Base-by-base conservation (phyloP, 176 grass and related monocot genomes). In the barley (Hordeum vulgare) region DNA sequence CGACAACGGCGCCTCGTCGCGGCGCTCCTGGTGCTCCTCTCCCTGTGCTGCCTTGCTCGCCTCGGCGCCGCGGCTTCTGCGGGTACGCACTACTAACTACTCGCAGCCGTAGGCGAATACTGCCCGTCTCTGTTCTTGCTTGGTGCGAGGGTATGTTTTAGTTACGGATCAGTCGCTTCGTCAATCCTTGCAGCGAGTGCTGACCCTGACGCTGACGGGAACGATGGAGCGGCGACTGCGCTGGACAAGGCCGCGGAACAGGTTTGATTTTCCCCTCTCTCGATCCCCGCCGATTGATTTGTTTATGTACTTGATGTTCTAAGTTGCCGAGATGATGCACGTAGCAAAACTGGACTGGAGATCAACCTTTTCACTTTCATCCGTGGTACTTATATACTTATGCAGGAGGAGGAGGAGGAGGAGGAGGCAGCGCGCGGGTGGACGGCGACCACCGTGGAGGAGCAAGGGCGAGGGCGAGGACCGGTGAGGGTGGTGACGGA, bases 401-500 rank as follows among this genome's bases (percentile, higher is more conserved):
- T n/a, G n/a, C n/a, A 87, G 77, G 35, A 18, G 26, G 78, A 88
- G 74, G 42, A 34, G 31, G 25, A 87, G 77, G 35, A 18, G 26
- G 78, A 88, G 74, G 42, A 34, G 31, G 25, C 24, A 29, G 20
- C 36, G 35, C 74, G 24, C 47, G 34, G 73, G 25, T 36, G 21
- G 11, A 6, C 45, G 35, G 23, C 29, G 4, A 7, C 75, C 13
- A 28, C 35, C 12, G 59, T 5, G 20, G 33, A 23, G 71, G 79
- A 9, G 18, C 53, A 3, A 56, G 20, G 18, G 17, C 9, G 63
- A 7, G 9, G 12, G 51, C n/a, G 49, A 53, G 49, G 49, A 53
- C 18, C 23, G 9, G 54, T 8, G 88, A 86, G 88, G 65, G n/a
- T 77, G 78, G 83, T 2, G 25, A 71, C 56, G 73, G 83, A 86